Evolutionary conservation across 2,329 filamentous ascomycete genomes (phyloP).

Genomic region (Neonectria neomacrospora): DNA sequence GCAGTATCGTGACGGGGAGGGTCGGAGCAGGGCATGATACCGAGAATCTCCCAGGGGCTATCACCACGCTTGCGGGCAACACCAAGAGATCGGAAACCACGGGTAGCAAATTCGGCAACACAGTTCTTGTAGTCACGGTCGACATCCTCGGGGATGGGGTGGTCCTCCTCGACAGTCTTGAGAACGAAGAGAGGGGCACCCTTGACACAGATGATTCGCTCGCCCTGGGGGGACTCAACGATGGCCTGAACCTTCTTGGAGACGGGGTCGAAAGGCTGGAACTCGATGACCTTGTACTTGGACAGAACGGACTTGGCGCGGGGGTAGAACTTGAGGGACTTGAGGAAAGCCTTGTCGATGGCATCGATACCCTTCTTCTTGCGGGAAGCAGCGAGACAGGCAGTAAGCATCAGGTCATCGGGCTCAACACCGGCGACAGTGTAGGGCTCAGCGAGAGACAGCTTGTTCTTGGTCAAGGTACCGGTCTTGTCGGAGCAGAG

Average conservation of each 20-base stretch:
- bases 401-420: slow-evolving; percentile 92
- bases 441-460: slow-evolving; percentile 87
- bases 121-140: slow-evolving; percentile 91
- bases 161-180: slow-evolving; percentile 87
- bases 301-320: slow-evolving; percentile 81
- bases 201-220: slow-evolving; percentile 90
- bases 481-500: slow-evolving; percentile 96
- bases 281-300: slow-evolving; percentile 87
- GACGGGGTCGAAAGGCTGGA: slow-evolving; percentile 90
- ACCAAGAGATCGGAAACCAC: slow-evolving; percentile 94
- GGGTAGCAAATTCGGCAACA: slow-evolving; percentile 89
- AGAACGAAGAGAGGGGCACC: slow-evolving; percentile 89
- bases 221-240: slow-evolving; percentile 84
- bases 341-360: slow-evolving; percentile 95
- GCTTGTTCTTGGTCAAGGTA: slow-evolving; percentile 94
- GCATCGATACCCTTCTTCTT: slow-evolving; percentile 97
- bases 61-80: slow-evolving; percentile 89
- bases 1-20: slow-evolving; percentile 91
- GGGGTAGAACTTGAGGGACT: slow-evolving; percentile 84
- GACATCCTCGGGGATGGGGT: slow-evolving; percentile 79
- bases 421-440: slow-evolving; percentile 83
- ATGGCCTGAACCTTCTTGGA: slow-evolving; percentile 91
- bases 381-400: slow-evolving; percentile 87
- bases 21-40: slow-evolving; percentile 94
- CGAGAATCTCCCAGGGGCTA: slow-evolving; percentile 88